Evolutionary conservation across 2,329 filamentous ascomycete species (phyloP), one percentile per base, ranked within the genome.

Genomic region (Ophiocordyceps robertsii): DNA sequence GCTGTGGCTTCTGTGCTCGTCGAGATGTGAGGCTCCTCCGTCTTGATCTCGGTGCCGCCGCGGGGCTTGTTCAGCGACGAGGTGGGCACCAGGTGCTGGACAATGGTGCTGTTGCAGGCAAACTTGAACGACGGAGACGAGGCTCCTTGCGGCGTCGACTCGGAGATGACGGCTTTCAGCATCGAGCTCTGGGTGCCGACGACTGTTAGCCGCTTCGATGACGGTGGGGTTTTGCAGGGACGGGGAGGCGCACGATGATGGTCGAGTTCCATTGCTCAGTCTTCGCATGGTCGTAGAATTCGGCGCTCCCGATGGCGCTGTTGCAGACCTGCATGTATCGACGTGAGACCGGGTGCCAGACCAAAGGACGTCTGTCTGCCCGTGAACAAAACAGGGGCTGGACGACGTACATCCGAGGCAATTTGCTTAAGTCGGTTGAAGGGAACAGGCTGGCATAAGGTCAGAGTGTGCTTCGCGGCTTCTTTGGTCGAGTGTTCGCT

Each of bases 41-140:
- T 56, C 47, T 66, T 63, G 47, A 60, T 60, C 54, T 71, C 64
- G 52, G 65, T 69, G 48, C 74, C 68, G 44, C 61, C 59, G 51
- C 70, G 69, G 47, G 75, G 59, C 64, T 77, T 78, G 65, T 77
- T 81, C 40, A 79, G 67, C 43, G 75, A 68, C 29, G 77, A 75
- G 12, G 77, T 81, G 43, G 82, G 76, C 17, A 82, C 77, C 30
- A 90, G 72, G 68, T 96, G 90, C 70, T 98, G 90, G 53, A 96
- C 93, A 59, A 96, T 95, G 51, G 90, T 96, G 70, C 86, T 93
- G 73, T 95, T 96, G 67, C 94, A 88, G 53, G 88, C 86, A 67
- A 90, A 96, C 66, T 96, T 96, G 77, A 81, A 95, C 14, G 69
- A 64, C 6, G 84, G 82, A 24, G 75, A 68, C 27, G 70, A 64